Conservation (phyloP, 352 stramenopile genomes). For the Phytophthora pini region DNA sequence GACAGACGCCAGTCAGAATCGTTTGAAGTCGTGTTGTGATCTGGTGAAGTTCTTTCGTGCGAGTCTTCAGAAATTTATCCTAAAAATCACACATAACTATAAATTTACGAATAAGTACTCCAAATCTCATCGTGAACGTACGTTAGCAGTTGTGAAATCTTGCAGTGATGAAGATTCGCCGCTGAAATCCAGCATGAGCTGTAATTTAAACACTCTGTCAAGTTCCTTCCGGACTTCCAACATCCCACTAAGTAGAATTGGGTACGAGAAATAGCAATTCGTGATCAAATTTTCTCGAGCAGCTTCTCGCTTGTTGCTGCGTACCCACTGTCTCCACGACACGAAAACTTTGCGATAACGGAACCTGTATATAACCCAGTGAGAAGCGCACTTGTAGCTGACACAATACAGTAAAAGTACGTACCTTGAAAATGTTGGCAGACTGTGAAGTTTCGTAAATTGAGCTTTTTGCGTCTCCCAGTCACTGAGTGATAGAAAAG, state of each 20-base stretch:
- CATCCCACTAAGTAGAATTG: conserved; percentile 44
- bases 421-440: conserved; percentile 64
- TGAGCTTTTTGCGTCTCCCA: conserved; percentile 65
- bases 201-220: conserved; percentile 29
- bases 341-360: conserved; percentile 74
- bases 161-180: conserved; percentile 39
- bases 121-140: conserved; percentile 25
- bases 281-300: conserved; percentile 51
- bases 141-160: conserved; percentile 46
- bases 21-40: conserved; percentile 38
- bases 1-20: conserved; percentile 46
- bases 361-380: conserved; percentile 41
- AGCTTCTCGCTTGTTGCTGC: conserved; percentile 43
- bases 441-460: conserved; percentile 42
- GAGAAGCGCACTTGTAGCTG: too few relatives aligned
- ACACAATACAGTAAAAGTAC: neutral
- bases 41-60: conserved; percentile 38
- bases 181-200: conserved; percentile 58
- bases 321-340: conserved; percentile 63
- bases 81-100: neutral
- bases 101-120: neutral
- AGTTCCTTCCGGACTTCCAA: conserved; percentile 42
- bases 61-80: conserved; percentile 22
- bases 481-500: conserved; percentile 47
- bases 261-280: conserved; percentile 61